Percentiles rank a stretch among this genome's conserved stretches.
These are phyloP conservation scores for Candida silvatica DNA, from an alignment of 805 yeast species.

Conservation along the genomic window DNA sequence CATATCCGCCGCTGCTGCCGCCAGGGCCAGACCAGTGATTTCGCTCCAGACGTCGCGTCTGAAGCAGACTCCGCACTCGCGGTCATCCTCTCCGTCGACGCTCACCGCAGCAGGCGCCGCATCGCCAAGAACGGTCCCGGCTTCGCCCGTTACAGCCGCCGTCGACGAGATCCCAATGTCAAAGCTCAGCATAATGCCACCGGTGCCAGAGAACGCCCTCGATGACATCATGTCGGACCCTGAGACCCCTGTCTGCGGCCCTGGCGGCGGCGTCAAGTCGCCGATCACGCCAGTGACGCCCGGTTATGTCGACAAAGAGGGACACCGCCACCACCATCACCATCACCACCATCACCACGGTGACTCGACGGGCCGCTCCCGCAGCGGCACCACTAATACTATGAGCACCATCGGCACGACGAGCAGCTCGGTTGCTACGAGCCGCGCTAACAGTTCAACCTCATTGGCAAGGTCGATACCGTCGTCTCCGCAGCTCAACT, in stretches of 20 bases:
- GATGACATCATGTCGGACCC: conserved; percentile 18
- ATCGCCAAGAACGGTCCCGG: too few species aligned
- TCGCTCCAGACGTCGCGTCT: too few species aligned
- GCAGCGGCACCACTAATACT: neutral
- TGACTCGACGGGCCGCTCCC: conserved; percentile 1
- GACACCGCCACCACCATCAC: conserved; percentile 2
- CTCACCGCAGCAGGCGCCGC: too few species aligned
- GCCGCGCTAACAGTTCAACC: too few species aligned
- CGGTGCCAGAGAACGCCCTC: conserved; percentile 24
- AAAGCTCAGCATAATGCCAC: conserved; percentile 23
- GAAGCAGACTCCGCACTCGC: too few species aligned
- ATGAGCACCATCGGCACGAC: neutral
- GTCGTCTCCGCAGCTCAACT: conserved; percentile 1
- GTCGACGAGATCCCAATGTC: too few species aligned
- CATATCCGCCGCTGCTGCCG: too few species aligned
- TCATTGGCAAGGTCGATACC: too few species aligned
- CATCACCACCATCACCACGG: conserved; percentile 4
- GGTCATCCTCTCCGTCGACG: too few species aligned
- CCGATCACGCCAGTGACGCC: conserved; percentile 2
- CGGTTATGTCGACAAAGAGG: neutral
- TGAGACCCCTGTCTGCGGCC: conserved; percentile 2
- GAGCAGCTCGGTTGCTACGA: neutral
- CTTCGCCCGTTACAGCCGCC: too few species aligned
- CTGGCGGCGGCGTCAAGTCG: neutral
- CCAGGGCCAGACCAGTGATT: too few species aligned